phyloP scores from a whole-genome alignment of 441 rosid genomes.

The Bocquillonia castaneifolia region DNA sequence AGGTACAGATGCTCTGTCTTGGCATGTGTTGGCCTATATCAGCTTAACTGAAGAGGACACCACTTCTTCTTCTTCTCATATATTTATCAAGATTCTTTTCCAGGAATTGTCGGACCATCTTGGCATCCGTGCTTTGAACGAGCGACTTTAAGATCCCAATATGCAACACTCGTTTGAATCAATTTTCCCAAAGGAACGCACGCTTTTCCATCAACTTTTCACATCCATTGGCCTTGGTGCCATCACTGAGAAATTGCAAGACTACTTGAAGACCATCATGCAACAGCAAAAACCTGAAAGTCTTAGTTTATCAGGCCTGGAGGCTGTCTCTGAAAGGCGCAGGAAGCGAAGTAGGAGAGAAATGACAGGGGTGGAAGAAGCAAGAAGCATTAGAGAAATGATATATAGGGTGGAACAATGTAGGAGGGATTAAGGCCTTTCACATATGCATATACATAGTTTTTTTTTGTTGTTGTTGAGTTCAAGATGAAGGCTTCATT shows the following conservation, averaged over 20 bases:
- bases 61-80: conserved; percentile 80
- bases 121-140: conserved; percentile 32
- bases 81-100: conserved; percentile 87
- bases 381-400: too few relatives aligned
- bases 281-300: conserved; percentile 64
- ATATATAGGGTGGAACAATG: too few relatives aligned
- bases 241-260: conserved; percentile 73
- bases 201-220: conserved; percentile 84
- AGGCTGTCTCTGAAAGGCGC: too few relatives aligned
- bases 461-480: too few relatives aligned
- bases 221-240: conserved; percentile 96
- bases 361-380: too few relatives aligned
- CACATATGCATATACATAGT: too few relatives aligned
- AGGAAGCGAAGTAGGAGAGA: too few relatives aligned
- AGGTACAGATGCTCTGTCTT: conserved; percentile 76
- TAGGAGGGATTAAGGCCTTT: too few relatives aligned
- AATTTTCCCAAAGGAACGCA: conserved; percentile 78
- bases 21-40: conserved; percentile 79
- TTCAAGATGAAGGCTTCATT: too few relatives aligned
- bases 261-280: conserved; percentile 87
- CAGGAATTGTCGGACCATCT: conserved; percentile 26
- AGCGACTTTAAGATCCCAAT: conserved; percentile 66
- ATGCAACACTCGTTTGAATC: conserved; percentile 72
- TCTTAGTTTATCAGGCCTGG: too few relatives aligned
- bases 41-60: conserved; percentile 85